Evolutionary conservation across 2,329 filamentous ascomycete species (phyloP).

Genomic region (Penicillium sp.): DNA sequence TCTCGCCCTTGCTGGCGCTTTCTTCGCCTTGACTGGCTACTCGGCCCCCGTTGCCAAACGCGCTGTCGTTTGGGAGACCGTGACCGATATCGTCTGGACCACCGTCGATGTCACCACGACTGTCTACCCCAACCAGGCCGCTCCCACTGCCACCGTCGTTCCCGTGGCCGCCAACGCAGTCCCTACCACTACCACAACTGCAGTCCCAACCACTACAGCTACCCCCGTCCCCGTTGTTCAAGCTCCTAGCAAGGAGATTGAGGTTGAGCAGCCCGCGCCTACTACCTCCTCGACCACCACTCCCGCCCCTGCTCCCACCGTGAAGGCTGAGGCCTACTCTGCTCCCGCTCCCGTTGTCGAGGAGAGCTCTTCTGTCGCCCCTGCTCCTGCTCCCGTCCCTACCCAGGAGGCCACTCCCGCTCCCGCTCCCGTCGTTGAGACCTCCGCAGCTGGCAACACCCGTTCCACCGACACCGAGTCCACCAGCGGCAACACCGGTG

Average conservation of each 20-base stretch:
- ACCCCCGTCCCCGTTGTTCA: slow-evolving; percentile 11
- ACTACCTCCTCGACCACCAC: slow-evolving; percentile 11
- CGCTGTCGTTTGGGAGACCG: slow-evolving; percentile 52
- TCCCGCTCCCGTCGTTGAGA: slow-evolving; percentile 3
- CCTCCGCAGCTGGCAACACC: slow-evolving; percentile 14
- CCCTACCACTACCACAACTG: slow-evolving; percentile 8
- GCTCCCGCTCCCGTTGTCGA: slow-evolving; percentile 5
- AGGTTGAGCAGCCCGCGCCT: slow-evolving; percentile 7
- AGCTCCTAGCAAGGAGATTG: background rate
- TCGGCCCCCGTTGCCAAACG: slow-evolving; percentile 39
- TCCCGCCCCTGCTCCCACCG: slow-evolving; percentile 4
- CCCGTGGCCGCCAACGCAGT: slow-evolving; percentile 21
- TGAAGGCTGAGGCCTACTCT: slow-evolving; percentile 8
- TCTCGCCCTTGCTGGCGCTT: slow-evolving; percentile 36
- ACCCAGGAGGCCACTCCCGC: background rate
- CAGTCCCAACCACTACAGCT: slow-evolving; percentile 16
- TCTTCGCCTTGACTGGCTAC: slow-evolving; percentile 34
- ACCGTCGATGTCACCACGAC: slow-evolving; percentile 52
- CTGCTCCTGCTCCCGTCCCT: slow-evolving; percentile 8
- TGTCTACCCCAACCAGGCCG: slow-evolving; percentile 40
- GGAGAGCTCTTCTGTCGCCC: slow-evolving; percentile 3
- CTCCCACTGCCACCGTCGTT: slow-evolving; percentile 22
- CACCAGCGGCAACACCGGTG: slow-evolving; percentile 21
- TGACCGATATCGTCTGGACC: slow-evolving; percentile 48
- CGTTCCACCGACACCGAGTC: slow-evolving; percentile 15